Percentiles rank a stretch among this genome's conserved stretches.
These are phyloP conservation scores for Metarhizium brunneum DNA, from an alignment of 2,329 filamentous ascomycete species.

Conservation along the genomic window DNA sequence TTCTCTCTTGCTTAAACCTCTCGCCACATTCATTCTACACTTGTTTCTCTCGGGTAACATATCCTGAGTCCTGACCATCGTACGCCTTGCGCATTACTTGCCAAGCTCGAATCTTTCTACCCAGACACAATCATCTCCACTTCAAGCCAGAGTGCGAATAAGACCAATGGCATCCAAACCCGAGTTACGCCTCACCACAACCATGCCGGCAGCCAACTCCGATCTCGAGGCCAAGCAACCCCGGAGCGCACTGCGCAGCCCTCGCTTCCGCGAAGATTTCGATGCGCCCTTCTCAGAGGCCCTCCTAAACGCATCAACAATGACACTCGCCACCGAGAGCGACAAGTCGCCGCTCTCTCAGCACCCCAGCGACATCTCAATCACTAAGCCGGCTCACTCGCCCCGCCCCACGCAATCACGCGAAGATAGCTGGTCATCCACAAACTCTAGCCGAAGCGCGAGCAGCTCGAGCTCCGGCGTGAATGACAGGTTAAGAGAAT, in stretches of 20 bases:
- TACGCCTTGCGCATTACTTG: not conserved
- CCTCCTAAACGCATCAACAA: constrained; percentile 21
- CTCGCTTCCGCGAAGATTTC: constrained; percentile 28
- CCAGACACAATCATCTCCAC: not conserved
- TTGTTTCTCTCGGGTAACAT: not conserved
- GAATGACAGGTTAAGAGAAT: constrained; percentile 23
- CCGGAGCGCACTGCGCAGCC: constrained; percentile 16
- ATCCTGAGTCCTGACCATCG: not conserved
- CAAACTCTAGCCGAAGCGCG: constrained; percentile 17
- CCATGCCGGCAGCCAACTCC: constrained; percentile 2
- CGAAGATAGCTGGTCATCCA: constrained; percentile 18
- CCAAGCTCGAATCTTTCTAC: not conserved
- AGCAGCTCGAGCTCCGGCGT: constrained; percentile 11
- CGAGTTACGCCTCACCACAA: constrained; percentile 6
- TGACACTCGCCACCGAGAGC: constrained; percentile 16
- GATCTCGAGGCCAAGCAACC: constrained; percentile 12
- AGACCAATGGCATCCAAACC: constrained; percentile 18
- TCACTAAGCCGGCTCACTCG: not conserved
- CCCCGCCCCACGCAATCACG: constrained; percentile 3
- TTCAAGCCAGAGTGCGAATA: not conserved
- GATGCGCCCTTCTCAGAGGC: constrained; percentile 28
- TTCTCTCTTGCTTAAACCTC: not conserved
- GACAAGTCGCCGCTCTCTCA: not conserved
- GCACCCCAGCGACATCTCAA: not conserved
- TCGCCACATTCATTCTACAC: not conserved